Evolutionary conservation across 2,329 filamentous ascomycete genomes (phyloP), one percentile per base, ranked within the genome.

Genomic region (Rasamsonia emersonii): DNA sequence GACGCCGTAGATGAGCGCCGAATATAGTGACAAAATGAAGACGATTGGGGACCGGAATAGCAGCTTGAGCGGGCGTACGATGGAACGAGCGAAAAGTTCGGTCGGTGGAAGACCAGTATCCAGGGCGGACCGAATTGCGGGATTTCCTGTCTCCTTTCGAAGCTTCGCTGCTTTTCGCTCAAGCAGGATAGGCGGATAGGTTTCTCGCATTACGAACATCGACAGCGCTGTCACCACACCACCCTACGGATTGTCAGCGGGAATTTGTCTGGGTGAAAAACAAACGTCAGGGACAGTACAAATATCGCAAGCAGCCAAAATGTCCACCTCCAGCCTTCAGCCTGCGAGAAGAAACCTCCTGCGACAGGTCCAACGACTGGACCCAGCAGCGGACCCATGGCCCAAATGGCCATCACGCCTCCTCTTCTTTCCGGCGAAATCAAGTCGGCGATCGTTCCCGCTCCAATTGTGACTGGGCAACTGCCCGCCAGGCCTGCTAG

Each of bases 401-500:
- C 53, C 44, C 54, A 64, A 5, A 59, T 44, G n/a, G 50, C 45
- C 47, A 59, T 58, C 18, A 49, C 57, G 28, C 42, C 37, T 4
- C 59, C 62, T 18, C 62, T 44, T 30, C 57, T 42, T 17, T 61
- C 52, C 10, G 52, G 44, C n/a, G 38, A 35, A 34, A 61, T 57
- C 19, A 58, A 38, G 35, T 64, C 61, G 5, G 55, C 55, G 19
- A 63, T 56, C 1, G 56, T 57, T 2, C 59, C 60, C 20, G 55
- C 49, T 7, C 58, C 57, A 11, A 57, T 48, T 0, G 77, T 79
- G 5, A 83, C 51, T 0, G 76, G 71, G 16, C 68, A 68, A 3
- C 70, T 70, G 18, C 78, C 79, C 27, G 77, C 76, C n/a, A 72
- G 53, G 8, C 79, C 80, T 3, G 70, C 67, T 3, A 81, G 43